Evolutionary conservation across 345 rosid species (phyloP), one percentile per base, ranked within the genome.

Genomic region (Turnera subulata): DNA sequence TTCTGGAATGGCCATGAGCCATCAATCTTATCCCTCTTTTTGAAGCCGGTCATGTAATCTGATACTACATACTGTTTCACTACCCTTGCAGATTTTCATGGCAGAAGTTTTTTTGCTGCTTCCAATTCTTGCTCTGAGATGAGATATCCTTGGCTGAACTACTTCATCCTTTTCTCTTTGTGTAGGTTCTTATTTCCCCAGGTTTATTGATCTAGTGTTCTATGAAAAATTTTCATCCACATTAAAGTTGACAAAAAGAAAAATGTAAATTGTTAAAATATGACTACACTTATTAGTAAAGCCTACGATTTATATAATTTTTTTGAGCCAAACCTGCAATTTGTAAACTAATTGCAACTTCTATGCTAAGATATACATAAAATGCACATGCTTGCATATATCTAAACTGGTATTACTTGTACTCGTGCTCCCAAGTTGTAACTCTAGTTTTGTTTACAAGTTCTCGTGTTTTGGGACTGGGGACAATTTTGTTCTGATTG

Each of bases 71-170:
- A 60, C 63, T 66, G 59, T 66, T 76, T 78, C 73, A 59, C 59
- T 70, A 67, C 63, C 63, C 62, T 75, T 74, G 75, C 78, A 76
- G 76, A 80, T 80, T 70, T 69, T 71, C 70, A 53, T 76, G n/a
- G 72, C 68, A 61, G 78, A 77, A 73, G 58, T 57, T 47, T 64
- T 73, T 78, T 70, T 78, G 62, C 71, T 65, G 70, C 63, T 76
- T 77, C 80, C 65, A 72, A 67, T 68, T 59, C 46, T 74, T 76
- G 72, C 74, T 59, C 64, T 80, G 71, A 70, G 78, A 64, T 74
- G 75, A 70, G 74, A 72, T 71, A 57, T 74, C 54, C 59, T 67
- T 70, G 69, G 84, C 77, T 75, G 68, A 79, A 52, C 65, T 38
- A 49, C 61, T 74, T 67, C 72, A 18, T 68, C 71, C 45, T 58